These are phyloP conservation scores for Acrodontium crateriforme DNA, from an alignment of 2,329 filamentous ascomycete species.

Conservation along the genomic window DNA sequence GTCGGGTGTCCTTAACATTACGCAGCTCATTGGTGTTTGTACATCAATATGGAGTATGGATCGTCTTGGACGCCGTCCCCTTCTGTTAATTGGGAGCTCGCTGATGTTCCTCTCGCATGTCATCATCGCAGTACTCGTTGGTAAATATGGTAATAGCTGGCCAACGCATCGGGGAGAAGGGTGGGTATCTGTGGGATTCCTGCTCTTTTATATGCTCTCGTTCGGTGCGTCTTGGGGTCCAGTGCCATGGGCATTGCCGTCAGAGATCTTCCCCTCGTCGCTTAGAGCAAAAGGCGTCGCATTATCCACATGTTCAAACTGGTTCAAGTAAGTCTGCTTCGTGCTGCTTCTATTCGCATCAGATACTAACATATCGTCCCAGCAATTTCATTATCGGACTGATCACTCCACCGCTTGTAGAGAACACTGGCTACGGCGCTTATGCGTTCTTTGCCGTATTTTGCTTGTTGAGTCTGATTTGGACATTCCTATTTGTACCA, in stretches of 20 bases:
- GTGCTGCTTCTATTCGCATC: slow-evolving; percentile 41
- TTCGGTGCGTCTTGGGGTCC: slow-evolving; percentile 44
- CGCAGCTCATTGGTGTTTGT: slow-evolving; percentile 28
- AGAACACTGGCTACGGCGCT: slow-evolving; percentile 42
- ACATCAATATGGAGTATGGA: slow-evolving; percentile 32
- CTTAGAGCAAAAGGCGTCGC: slow-evolving; percentile 53
- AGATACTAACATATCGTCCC: slow-evolving; percentile 32
- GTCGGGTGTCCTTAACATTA: slow-evolving; percentile 29
- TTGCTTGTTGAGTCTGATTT: slow-evolving; percentile 36
- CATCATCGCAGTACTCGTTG: slow-evolving; percentile 41
- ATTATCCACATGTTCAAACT: slow-evolving; percentile 23
- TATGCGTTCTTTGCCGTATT: slow-evolving; percentile 49
- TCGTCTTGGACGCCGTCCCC: slow-evolving; percentile 25
- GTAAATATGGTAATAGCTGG: slow-evolving; percentile 33
- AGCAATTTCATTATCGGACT: slow-evolving; percentile 46
- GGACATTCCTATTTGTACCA: slow-evolving; percentile 41
- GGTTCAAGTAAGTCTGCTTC: slow-evolving; percentile 31
- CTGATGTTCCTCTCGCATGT: slow-evolving; percentile 36
- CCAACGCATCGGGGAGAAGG: slow-evolving; percentile 35
- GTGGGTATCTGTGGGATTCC: slow-evolving; percentile 17
- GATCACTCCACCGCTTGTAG: slow-evolving; percentile 18
- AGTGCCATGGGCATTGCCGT: slow-evolving; percentile 21
- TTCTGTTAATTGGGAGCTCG: slow-evolving; percentile 30
- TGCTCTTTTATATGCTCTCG: slow-evolving; percentile 17
- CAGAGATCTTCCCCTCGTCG: slow-evolving; percentile 50